A percentile compares a stretch with the other conserved stretches of the same genome.
Conservation (phyloP, 768 basidiomycete genomes). For the Termitomyces sp. region DNA sequence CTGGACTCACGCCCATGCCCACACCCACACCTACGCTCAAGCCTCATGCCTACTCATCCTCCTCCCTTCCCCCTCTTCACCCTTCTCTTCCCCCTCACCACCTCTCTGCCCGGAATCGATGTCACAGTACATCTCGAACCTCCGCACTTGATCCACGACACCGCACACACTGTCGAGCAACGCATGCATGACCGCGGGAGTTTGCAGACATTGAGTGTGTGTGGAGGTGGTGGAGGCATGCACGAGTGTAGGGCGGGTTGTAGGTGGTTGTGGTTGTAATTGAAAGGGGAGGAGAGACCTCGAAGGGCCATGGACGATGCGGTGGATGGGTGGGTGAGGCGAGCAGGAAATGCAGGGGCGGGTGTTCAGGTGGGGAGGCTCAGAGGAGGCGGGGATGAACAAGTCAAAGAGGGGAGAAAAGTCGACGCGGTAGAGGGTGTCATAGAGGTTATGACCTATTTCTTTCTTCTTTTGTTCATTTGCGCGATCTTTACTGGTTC, state of each 20-base stretch:
- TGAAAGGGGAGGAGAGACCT: not conserved
- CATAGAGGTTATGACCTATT: too few species aligned
- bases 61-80: too few species aligned
- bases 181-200: constrained; percentile 53
- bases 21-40: too few species aligned
- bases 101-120: too few species aligned
- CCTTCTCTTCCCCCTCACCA: too few species aligned
- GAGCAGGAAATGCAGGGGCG: constrained; percentile 60
- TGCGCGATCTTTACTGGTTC: too few species aligned
- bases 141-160: constrained; percentile 26
- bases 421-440: too few species aligned
- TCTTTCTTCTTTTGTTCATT: too few species aligned
- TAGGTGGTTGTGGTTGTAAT: too few species aligned
- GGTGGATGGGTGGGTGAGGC: constrained; percentile 30
- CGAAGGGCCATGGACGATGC: constrained; percentile 42
- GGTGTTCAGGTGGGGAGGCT: constrained; percentile 10
- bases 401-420: constrained; percentile 41
- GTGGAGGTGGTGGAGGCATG: constrained; percentile 27
- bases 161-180: constrained; percentile 63
- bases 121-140: constrained; percentile 51
- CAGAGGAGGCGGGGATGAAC: constrained; percentile 26
- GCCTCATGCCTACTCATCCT: too few species aligned
- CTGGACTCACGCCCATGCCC: too few species aligned
- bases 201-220: constrained; percentile 92
- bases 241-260: not conserved